phyloP scores from a whole-genome alignment of 371 early-diverging fungal species.

The Mortierella sp. region DNA sequence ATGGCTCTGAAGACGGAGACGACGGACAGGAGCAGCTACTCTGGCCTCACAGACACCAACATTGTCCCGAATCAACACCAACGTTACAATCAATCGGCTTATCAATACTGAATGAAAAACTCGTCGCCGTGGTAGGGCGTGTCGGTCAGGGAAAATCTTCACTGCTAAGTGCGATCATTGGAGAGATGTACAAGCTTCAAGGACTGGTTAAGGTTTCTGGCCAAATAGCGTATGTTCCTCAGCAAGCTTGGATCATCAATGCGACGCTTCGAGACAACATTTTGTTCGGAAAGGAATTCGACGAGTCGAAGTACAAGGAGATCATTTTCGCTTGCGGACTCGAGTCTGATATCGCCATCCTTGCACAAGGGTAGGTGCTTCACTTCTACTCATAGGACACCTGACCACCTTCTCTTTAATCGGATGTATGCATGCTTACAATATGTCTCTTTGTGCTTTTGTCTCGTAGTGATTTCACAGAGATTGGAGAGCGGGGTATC shows the following conservation, averaged over 20 bases:
- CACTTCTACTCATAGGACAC: no score
- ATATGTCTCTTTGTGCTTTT: no score
- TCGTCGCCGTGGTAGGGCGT: slow-evolving; percentile 58
- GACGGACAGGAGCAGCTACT: neutral
- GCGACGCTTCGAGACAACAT: slow-evolving; percentile 64
- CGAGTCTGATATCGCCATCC: slow-evolving; percentile 66
- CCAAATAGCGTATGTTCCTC: slow-evolving; percentile 59
- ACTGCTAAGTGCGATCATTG: slow-evolving; percentile 57
- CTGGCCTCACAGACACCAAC: neutral
- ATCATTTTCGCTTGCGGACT: slow-evolving; percentile 67
- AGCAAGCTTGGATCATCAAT: slow-evolving; percentile 67
- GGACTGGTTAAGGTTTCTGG: slow-evolving; percentile 57
- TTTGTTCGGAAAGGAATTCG: slow-evolving; percentile 60
- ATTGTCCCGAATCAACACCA: neutral
- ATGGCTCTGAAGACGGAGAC: neutral
- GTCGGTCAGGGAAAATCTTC: slow-evolving; percentile 63
- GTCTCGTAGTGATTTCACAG: slow-evolving; percentile 68
- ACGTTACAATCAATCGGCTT: slow-evolving; percentile 41
- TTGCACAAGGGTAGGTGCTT: slow-evolving; percentile 57
- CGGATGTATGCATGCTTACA: no score
- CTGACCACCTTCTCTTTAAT: no score
- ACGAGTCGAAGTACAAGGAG: slow-evolving; percentile 54
- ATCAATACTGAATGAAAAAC: slow-evolving; percentile 20
- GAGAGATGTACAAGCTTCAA: slow-evolving; percentile 57
- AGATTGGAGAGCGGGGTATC: slow-evolving; percentile 65